A percentile compares a stretch with the other conserved stretches of the same genome.
Conservation (phyloP, 805 yeast species). For the Lipomyces orientalis region DNA sequence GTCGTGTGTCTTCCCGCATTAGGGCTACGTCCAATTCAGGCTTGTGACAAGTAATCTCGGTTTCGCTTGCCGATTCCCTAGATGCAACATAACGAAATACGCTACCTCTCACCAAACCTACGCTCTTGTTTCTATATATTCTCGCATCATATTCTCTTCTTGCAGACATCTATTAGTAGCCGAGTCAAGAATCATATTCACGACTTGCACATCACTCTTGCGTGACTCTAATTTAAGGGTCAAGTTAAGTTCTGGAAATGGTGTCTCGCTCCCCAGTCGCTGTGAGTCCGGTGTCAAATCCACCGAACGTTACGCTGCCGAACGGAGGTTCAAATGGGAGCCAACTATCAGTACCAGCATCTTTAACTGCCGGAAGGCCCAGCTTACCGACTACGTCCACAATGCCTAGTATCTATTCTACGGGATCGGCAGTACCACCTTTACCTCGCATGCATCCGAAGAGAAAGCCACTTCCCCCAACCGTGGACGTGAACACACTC, state of each 20-base stretch:
- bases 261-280: not conserved
- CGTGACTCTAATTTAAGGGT: not conserved
- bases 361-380: not conserved
- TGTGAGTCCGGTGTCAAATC: not conserved
- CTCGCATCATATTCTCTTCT: not conserved
- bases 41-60: too few relatives aligned
- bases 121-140: not conserved
- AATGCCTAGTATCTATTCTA: conserved; percentile 1
- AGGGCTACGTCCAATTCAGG: too few relatives aligned
- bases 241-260: not conserved
- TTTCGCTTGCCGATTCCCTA: too few relatives aligned
- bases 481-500: conserved; percentile 8
- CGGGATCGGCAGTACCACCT: not conserved
- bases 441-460: conserved; percentile 13
- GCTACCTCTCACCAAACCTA: not conserved
- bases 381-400: not conserved
- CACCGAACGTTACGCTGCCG: not conserved
- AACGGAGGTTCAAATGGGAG: not conserved
- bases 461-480: conserved; percentile 23
- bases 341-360: not conserved
- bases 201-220: not conserved
- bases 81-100: not conserved
- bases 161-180: not conserved
- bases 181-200: too few relatives aligned
- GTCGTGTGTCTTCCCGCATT: not conserved